These are phyloP conservation scores for Setomelanomma holmii DNA, from an alignment of 2,329 filamentous ascomycete genomes.

Conservation along the genomic window DNA sequence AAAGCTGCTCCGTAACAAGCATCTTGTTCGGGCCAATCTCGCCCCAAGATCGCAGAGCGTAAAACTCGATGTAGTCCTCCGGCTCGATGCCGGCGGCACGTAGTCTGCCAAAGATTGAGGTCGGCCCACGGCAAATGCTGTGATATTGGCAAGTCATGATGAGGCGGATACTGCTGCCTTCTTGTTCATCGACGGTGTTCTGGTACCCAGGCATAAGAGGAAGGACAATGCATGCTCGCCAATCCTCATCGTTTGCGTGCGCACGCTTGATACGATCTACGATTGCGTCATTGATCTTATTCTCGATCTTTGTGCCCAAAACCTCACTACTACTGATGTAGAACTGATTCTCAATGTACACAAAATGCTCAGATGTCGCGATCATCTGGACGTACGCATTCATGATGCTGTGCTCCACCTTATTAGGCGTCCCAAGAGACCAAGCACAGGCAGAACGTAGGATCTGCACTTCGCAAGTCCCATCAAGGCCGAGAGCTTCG, in stretches of 20 bases:
- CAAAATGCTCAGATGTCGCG: slow-evolving; percentile 92
- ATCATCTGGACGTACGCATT: slow-evolving; percentile 95
- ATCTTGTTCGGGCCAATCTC: slow-evolving; percentile 82
- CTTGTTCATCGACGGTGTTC: slow-evolving; percentile 91
- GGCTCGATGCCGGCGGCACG: slow-evolving; percentile 83
- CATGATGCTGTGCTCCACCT: slow-evolving; percentile 93
- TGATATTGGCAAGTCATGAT: slow-evolving; percentile 98
- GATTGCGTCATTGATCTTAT: slow-evolving; percentile 91
- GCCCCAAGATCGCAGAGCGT: slow-evolving; percentile 90
- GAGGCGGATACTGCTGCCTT: slow-evolving; percentile 90
- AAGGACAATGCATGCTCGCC: slow-evolving; percentile 89
- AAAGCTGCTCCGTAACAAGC: slow-evolving; percentile 92
- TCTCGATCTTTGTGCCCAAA: slow-evolving; percentile 85
- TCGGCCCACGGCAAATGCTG: slow-evolving; percentile 91
- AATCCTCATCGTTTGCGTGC: slow-evolving; percentile 82
- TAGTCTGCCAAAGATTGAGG: slow-evolving; percentile 88
- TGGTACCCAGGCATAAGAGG: slow-evolving; percentile 99
- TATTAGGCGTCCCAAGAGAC: slow-evolving; percentile 85
- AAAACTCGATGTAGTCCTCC: slow-evolving; percentile 95
- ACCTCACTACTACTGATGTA: slow-evolving; percentile 94
- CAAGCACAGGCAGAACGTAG: slow-evolving; percentile 87
- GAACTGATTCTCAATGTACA: slow-evolving; percentile 99
- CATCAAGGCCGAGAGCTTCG: slow-evolving; percentile 84
- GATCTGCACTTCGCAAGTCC: slow-evolving; percentile 96
- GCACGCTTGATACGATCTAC: slow-evolving; percentile 91